Conservation (phyloP, 768 basidiomycete species). For the Leccinum incarnatum region DNA sequence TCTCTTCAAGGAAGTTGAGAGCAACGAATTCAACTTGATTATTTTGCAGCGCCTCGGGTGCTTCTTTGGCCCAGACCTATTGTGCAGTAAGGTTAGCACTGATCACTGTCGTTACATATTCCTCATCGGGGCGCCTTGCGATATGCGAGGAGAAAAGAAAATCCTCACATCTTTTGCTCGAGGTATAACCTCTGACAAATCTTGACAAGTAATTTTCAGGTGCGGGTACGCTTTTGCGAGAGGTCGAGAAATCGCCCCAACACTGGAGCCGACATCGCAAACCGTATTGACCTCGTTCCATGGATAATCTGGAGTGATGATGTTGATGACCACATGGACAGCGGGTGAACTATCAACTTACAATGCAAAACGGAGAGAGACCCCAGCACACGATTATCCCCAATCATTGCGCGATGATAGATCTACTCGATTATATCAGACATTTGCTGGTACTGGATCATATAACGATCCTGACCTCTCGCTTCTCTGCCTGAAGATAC, state of each 20-base stretch:
- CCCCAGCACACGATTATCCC: slow-evolving; percentile 14
- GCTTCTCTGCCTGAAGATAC: slow-evolving; percentile 13
- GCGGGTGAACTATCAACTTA: neutral
- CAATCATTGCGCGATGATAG: slow-evolving; percentile 25
- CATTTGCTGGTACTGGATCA: neutral
- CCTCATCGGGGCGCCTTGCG: neutral
- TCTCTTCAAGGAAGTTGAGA: neutral
- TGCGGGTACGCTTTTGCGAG: neutral
- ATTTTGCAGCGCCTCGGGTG: slow-evolving; percentile 8
- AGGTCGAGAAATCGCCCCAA: neutral
- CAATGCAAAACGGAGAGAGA: slow-evolving; percentile 5
- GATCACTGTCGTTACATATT: neutral
- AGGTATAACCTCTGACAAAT: neutral
- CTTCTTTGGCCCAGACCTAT: neutral
- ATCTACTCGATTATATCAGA: slow-evolving; percentile 10
- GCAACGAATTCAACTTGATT: neutral
- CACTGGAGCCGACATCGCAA: neutral
- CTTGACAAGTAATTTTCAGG: neutral
- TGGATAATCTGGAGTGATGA: neutral
- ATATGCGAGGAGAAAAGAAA: neutral
- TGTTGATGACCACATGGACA: neutral
- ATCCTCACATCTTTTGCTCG: neutral
- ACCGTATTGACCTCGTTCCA: neutral
- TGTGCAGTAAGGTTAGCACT: neutral
- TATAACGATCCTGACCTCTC: slow-evolving; percentile 7